A percentile compares a stretch with the other conserved stretches of the same genome.
Conservation (phyloP, 352 stramenopile genomes). For the Saprolegnia parasitica region DNA sequence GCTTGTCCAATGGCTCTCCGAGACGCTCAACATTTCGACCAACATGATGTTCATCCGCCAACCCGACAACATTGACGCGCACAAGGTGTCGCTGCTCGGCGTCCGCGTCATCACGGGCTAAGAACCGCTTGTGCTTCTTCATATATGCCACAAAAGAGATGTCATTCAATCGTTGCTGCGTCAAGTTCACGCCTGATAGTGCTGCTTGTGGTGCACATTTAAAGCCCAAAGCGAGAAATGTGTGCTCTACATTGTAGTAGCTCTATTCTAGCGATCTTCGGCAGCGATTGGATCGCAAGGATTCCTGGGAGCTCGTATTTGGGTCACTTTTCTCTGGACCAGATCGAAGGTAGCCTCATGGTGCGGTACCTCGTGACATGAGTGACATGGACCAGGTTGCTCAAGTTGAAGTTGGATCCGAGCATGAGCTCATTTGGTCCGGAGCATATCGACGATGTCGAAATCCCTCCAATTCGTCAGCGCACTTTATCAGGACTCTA, state of each 20-base stretch:
- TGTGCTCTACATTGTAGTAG: no score
- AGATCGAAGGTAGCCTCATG: not conserved
- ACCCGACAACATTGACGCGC: constrained; percentile 64
- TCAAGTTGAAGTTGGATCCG: not conserved
- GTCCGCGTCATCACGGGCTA: constrained; percentile 75
- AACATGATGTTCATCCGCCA: constrained; percentile 91
- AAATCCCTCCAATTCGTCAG: not conserved
- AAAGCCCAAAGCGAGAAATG: no score
- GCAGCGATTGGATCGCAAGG: no score
- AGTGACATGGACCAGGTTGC: not conserved
- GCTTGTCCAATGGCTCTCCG: constrained; percentile 78
- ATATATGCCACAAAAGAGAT: no score
- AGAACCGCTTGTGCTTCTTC: no score
- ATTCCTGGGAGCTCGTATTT: no score
- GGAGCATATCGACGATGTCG: not conserved
- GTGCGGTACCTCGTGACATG: no score
- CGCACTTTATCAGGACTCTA: not conserved
- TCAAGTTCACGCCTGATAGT: no score
- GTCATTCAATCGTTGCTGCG: no score
- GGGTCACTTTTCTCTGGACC: not conserved
- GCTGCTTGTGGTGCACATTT: no score
- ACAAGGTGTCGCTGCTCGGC: constrained; percentile 67
- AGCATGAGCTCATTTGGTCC: not conserved
- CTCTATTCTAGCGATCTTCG: no score
- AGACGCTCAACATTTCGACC: constrained; percentile 58